Conservation (phyloP, 2,329 filamentous ascomycete genomes). For the Microdochium bolleyi region DNA sequence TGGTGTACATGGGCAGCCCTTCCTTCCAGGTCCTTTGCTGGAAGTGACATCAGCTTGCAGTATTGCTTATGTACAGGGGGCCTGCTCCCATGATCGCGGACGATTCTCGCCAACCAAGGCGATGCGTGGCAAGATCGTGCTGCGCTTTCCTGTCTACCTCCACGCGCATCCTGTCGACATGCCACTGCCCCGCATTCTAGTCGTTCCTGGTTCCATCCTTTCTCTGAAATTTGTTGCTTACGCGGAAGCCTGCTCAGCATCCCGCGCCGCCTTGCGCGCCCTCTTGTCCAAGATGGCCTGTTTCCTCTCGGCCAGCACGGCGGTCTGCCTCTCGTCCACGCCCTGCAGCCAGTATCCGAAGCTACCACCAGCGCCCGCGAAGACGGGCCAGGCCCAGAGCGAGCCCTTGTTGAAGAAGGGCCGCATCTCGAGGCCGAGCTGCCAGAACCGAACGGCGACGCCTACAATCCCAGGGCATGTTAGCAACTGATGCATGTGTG, state of each 20-base stretch:
- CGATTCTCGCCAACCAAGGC: too few relatives aligned
- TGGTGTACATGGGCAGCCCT: neutral
- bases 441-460: conserved; percentile 86
- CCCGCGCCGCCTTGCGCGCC: conserved; percentile 63
- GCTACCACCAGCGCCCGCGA: conserved; percentile 75
- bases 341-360: conserved; percentile 97
- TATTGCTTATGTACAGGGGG: too few relatives aligned
- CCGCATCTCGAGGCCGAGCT: conserved; percentile 97
- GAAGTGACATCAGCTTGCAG: neutral
- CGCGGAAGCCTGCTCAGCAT: conserved; percentile 29
- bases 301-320: conserved; percentile 71
- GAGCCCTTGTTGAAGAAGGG: conserved; percentile 80
- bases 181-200: too few relatives aligned
- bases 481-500: too few relatives aligned
- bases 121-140: too few relatives aligned
- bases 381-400: conserved; percentile 88
- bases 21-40: neutral
- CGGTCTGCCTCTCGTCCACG: conserved; percentile 75
- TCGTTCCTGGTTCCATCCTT: too few relatives aligned
- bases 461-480: conserved; percentile 46
- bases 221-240: neutral
- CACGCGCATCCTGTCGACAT: too few relatives aligned
- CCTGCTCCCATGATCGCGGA: too few relatives aligned
- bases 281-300: conserved; percentile 81
- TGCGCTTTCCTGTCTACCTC: too few relatives aligned